Evolutionary conservation across 176 grass and related monocot genomes (phyloP), one percentile per base, ranked within the genome.

Genomic region (Triticum monococcum): DNA sequence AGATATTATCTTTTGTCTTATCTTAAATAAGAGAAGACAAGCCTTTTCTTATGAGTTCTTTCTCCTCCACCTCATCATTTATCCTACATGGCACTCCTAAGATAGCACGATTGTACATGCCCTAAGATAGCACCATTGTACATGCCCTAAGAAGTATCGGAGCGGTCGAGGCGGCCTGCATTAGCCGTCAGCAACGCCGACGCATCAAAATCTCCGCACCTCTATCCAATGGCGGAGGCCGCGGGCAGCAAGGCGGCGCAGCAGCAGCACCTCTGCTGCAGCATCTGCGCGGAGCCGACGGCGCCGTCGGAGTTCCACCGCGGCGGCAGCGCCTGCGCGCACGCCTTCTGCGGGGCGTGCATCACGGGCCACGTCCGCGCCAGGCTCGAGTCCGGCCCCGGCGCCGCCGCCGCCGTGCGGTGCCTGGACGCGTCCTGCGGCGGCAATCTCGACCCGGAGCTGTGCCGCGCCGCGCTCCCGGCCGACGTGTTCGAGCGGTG

Each of bases 271-370:
- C 63, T 56, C 1, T 56, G 52, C 17, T 96, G 94, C 82, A 70
- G 78, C 87, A 96, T 96, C 60, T 96, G 91, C 85, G 86, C 90
- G 78, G 94, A 93, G 31, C 61, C 61, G 8, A 84, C 81, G 65
- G 48, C 76, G 52, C 36, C 74, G 22, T 9, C 79, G 1, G 63
- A 75, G 32, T 33, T 80, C 22, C 87, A 87, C 87, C 64, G 68
- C 37, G 86, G 45, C 6, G 78, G 35, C 68, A 68, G 32, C 35
- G 40, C 23, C 64, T 96, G 91, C 79, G 50, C 54, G 38, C 94
- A 96, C 85, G 82, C 72, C 16, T 93, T 93, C 94, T 96, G 91
- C 79, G 20, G 45, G 7, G 67, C 17, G 38, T 93, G 94, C 82
- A 68, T 93, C 12, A 32, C 87, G 17, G 67, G 79, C 57, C 90